A percentile compares a stretch with the other conserved stretches of the same genome.
phyloP scores from a whole-genome alignment of 495 filamentous ascomycete genomes.

The Glutinoglossum americanum region DNA sequence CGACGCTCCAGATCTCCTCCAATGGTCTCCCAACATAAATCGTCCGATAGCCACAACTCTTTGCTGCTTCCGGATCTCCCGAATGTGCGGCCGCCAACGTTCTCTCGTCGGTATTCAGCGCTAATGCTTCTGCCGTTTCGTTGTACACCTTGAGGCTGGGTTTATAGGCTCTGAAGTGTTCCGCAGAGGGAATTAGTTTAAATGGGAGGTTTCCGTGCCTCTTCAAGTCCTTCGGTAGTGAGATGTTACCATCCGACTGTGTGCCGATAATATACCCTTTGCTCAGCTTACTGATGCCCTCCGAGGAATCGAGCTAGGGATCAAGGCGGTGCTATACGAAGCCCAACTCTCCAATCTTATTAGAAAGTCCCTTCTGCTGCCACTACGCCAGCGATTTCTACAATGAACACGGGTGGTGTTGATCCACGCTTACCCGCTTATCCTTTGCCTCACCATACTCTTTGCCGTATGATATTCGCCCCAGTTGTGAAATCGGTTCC shows the following conservation, averaged over 20 bases:
- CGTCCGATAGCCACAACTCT: constrained; percentile 37
- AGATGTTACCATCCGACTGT: no score
- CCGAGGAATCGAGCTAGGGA: constrained; percentile 43
- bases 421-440: constrained; percentile 24
- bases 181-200: constrained; percentile 35
- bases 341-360: constrained; percentile 31
- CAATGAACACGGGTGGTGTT: constrained; percentile 44
- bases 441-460: constrained; percentile 21
- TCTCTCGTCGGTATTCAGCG: constrained; percentile 29
- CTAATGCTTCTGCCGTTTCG: constrained; percentile 38
- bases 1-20: constrained; percentile 28
- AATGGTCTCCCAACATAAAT: constrained; percentile 61
- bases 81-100: constrained; percentile 67
- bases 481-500: constrained; percentile 40
- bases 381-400: constrained; percentile 30
- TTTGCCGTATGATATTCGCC: constrained; percentile 38
- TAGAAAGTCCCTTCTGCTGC: constrained; percentile 34
- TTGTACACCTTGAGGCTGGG: constrained; percentile 44
- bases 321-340: constrained; percentile 47
- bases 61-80: constrained; percentile 42
- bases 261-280: constrained; percentile 34
- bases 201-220: constrained; percentile 35
- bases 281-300: constrained; percentile 33
- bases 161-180: constrained; percentile 61
- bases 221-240: constrained; percentile 42